Percentiles rank a stretch among this genome's conserved stretches.
Evolutionary conservation across 2,329 filamentous ascomycete species (phyloP).

Genomic region (Fusarium nanum): DNA sequence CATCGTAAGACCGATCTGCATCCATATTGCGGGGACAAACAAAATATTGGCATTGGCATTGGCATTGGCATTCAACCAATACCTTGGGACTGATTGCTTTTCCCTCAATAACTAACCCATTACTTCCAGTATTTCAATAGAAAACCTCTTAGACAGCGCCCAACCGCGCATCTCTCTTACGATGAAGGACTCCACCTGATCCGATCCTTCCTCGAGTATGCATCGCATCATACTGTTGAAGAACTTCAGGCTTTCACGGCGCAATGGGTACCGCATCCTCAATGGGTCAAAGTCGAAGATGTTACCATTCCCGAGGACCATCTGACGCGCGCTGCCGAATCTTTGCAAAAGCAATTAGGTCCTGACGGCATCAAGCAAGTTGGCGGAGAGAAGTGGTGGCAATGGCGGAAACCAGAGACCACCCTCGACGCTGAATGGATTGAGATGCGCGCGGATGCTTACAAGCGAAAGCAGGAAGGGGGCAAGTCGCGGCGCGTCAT

Average conservation of each 20-base stretch:
- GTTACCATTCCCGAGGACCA: slow-evolving; percentile 73
- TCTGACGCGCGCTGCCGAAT: slow-evolving; percentile 72
- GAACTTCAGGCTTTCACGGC: slow-evolving; percentile 91
- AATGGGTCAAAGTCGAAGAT: slow-evolving; percentile 85
- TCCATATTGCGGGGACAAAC: slow-evolving; percentile 5
- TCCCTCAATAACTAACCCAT: slow-evolving; percentile 13
- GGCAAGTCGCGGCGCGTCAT: slow-evolving; percentile 80
- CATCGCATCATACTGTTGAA: slow-evolving; percentile 90
- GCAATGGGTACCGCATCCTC: slow-evolving; percentile 90
- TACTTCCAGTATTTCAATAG: slow-evolving; percentile 79
- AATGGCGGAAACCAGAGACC: slow-evolving; percentile 78
- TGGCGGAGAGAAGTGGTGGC: slow-evolving; percentile 89
- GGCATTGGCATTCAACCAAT: not conserved
- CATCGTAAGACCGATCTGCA: slow-evolving; percentile 5
- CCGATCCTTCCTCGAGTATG: slow-evolving; percentile 84
- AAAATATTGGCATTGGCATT: not conserved
- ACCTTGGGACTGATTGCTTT: slow-evolving; percentile 1
- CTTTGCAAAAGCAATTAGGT: slow-evolving; percentile 80
- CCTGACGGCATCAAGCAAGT: slow-evolving; percentile 77
- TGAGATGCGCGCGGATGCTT: slow-evolving; percentile 84
- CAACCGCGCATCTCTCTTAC: slow-evolving; percentile 91
- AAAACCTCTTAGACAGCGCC: slow-evolving; percentile 78
- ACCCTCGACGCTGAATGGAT: slow-evolving; percentile 90
- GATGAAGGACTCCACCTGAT: slow-evolving; percentile 91
- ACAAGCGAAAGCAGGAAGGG: slow-evolving; percentile 72